These are phyloP conservation scores for Rhamnella rubrinervis DNA, from an alignment of 331 rosid species.

Conservation along the genomic window DNA sequence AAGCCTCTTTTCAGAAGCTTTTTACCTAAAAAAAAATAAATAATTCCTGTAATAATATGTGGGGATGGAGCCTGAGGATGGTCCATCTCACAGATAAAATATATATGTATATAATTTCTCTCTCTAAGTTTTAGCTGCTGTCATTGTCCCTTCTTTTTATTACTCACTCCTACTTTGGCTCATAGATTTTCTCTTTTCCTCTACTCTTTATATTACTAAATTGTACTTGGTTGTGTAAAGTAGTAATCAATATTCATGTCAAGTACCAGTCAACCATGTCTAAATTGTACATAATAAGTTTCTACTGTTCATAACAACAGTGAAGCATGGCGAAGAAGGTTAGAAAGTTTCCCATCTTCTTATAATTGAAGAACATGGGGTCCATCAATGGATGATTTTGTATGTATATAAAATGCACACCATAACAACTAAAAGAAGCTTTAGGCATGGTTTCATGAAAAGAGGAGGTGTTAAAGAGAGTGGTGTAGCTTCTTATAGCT, in stretches of 20 bases:
- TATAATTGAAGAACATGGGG: slow-evolving; percentile 31
- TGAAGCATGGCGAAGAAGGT: slow-evolving; percentile 13
- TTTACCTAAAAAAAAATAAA: slow-evolving; percentile 12
- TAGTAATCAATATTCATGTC: slow-evolving; percentile 9
- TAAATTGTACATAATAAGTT: too few species aligned
- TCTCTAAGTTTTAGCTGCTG: slow-evolving; percentile 13
- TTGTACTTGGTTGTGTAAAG: slow-evolving; percentile 4
- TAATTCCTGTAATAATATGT: slow-evolving; percentile 14
- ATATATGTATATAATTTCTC: slow-evolving; percentile 6
- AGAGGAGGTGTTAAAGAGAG: too few species aligned
- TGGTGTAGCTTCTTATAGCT: too few species aligned
- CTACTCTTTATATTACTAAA: background rate
- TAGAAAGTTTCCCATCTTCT: slow-evolving; percentile 31
- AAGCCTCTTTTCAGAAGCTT: slow-evolving; percentile 23
- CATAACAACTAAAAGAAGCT: slow-evolving; percentile 10
- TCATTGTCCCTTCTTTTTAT: slow-evolving; percentile 20
- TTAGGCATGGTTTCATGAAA: background rate
- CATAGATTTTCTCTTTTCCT: slow-evolving; percentile 8
- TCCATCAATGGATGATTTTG: slow-evolving; percentile 14
- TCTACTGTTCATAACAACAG: background rate
- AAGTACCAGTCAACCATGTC: slow-evolving; percentile 11
- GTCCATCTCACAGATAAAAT: slow-evolving; percentile 24
- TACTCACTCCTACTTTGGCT: slow-evolving; percentile 2
- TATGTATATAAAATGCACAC: background rate
- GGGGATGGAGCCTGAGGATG: slow-evolving; percentile 22